Conservation (phyloP, 495 filamentous ascomycete genomes). For the Penicillium lagena region DNA sequence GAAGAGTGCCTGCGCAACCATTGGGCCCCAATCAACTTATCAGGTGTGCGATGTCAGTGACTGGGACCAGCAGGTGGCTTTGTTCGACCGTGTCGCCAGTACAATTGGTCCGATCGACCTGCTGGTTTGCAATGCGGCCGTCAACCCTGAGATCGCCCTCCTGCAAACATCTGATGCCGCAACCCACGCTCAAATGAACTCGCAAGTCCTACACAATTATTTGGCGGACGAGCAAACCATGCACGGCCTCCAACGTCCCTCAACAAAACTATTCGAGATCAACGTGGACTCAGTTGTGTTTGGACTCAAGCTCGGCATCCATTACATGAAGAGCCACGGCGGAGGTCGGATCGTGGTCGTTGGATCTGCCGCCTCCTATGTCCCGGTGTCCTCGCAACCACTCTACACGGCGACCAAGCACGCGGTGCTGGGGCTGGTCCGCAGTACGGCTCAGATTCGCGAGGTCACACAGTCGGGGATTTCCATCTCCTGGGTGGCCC, state of each 20-base stretch:
- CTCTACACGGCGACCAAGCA: constrained; percentile 16
- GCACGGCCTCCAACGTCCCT: constrained; percentile 1
- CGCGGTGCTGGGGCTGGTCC: constrained; percentile 13
- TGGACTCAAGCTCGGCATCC: constrained; percentile 14
- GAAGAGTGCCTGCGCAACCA: constrained; percentile 7
- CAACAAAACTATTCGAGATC: constrained; percentile 8
- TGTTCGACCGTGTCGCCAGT: constrained; percentile 9
- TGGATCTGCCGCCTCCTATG: constrained; percentile 15
- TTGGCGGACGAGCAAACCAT: constrained; percentile 8
- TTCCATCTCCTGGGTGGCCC: constrained; percentile 14
- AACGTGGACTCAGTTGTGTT: constrained; percentile 14
- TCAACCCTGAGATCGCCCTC: constrained; percentile 14
- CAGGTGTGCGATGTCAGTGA: constrained; percentile 14
- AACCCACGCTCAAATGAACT: constrained; percentile 5
- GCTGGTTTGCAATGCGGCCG: constrained; percentile 14
- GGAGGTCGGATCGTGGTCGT: constrained; percentile 12
- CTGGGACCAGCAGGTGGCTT: constrained; percentile 11
- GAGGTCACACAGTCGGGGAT: constrained; percentile 9
- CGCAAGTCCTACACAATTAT: constrained; percentile 10
- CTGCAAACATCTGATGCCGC: constrained; percentile 2
- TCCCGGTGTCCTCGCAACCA: constrained; percentile 14
- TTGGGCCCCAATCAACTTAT: constrained; percentile 8
- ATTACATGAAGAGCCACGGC: constrained; percentile 9
- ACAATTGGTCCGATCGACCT: constrained; percentile 10
- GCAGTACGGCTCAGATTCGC: constrained; percentile 8